Evolutionary conservation across 2,329 filamentous ascomycete genomes (phyloP), one percentile per base, ranked within the genome.

Genomic region (Arthrobotrys megalospora): DNA sequence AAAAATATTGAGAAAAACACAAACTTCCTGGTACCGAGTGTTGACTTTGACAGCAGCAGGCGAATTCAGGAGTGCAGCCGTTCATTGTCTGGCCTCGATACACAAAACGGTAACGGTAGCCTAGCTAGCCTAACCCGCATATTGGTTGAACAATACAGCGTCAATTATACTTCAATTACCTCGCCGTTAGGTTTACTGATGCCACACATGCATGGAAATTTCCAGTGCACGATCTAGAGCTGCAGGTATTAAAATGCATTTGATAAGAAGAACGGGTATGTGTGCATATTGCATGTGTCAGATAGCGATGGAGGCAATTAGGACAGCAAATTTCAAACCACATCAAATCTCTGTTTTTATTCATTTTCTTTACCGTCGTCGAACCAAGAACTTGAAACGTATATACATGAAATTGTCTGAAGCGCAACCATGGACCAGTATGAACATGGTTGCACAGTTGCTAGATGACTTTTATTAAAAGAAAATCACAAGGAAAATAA

Each of bases 381-480:
- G 55, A 68, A 62, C 19, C 43, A 24, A 58, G 36, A 60, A 58
- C 34, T 14, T 60, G 50, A 66, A 45, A 53, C 48, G 36, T 72
- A 73, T 73, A 48, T 73, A 73, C 69, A 73, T 48, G 60, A 65
- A 65, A 65, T 60, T 48, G 41, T 48, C 32, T 43, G 32, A 36
- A 52, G 62, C 66, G 52, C 65, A 70, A 70, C 66, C 34, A 43
- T 28, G 24, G 50, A 55, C n/a, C n/a, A n/a, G n/a, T n/a, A 14
- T 24, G 32, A 63, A 62, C 38, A 58, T 28, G 47, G 60, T 64
- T 34, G 34, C 21, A 53, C 34, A 14, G 48, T 45, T 67, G 19
- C 34, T 45, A 14, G 70, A 38, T 28, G 19, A 47, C 24, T 58
- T 62, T 72, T 65, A 73, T 50, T 50, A 66, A 48, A 68, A 75